Evolutionary conservation across 331 rosid species (phyloP).

Genomic region (Pyrus hybrid): DNA sequence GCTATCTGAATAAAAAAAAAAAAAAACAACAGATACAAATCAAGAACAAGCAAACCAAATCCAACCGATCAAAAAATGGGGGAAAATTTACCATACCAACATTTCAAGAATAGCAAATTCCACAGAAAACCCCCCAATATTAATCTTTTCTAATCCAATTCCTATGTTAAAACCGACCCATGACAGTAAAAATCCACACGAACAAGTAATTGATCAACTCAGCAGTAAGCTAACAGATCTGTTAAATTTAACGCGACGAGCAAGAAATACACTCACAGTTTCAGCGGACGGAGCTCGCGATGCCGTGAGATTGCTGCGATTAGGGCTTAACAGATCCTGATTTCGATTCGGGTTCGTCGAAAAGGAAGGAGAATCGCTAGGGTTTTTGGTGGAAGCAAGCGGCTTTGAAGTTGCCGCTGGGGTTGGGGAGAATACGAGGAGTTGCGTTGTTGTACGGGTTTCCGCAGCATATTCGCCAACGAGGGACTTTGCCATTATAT

Average conservation of each 20-base stretch:
- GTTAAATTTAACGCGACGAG: neutral
- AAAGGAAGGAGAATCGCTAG: conserved; percentile 6
- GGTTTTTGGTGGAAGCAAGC: conserved; percentile 17
- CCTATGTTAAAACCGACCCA: neutral
- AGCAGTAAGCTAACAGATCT: conserved; percentile 2
- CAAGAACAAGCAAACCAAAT: neutral
- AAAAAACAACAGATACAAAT: neutral
- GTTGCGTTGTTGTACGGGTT: neutral
- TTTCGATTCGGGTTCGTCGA: neutral
- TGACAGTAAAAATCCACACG: neutral
- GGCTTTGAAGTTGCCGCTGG: conserved; percentile 12
- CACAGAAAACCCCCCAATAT: neutral
- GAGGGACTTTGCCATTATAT: neutral
- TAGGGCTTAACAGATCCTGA: neutral
- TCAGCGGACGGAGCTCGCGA: neutral
- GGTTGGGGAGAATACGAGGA: conserved; percentile 3
- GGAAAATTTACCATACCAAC: neutral
- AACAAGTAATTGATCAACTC: neutral
- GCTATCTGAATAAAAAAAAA: neutral
- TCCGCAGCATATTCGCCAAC: neutral
- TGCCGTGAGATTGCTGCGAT: neutral
- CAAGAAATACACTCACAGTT: neutral
- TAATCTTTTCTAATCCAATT: neutral
- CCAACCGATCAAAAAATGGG: neutral
- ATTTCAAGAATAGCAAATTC: neutral